Conservation (phyloP, 768 basidiomycete genomes). For the Saitozyma sp. region DNA sequence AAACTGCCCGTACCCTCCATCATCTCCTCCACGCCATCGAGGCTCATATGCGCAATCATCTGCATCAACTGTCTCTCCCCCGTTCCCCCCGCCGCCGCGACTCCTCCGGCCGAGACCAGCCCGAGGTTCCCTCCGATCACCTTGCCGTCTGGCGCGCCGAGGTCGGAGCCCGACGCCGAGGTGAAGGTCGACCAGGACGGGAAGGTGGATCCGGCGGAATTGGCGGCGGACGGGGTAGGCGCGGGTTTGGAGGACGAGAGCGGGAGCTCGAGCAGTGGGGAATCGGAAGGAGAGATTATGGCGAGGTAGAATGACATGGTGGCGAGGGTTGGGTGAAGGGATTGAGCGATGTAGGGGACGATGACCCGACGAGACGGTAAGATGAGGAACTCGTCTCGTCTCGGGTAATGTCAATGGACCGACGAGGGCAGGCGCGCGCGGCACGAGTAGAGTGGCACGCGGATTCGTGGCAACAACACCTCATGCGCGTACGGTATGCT, state of each 20-base stretch:
- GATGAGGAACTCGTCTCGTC: too few relatives aligned
- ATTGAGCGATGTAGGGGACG: too few relatives aligned
- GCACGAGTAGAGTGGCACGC: too few relatives aligned
- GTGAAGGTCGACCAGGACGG: conserved; percentile 52
- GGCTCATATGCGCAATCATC: conserved; percentile 96
- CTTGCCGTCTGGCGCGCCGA: conserved; percentile 2
- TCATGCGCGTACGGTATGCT: too few relatives aligned
- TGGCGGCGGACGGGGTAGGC: conserved; percentile 28
- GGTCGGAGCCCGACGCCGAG: conserved; percentile 23
- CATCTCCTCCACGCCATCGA: conserved; percentile 92
- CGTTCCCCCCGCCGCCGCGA: conserved; percentile 56
- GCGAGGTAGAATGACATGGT: conserved; percentile 55
- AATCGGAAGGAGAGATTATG: conserved; percentile 55
- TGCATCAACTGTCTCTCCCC: conserved; percentile 86
- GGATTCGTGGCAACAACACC: too few relatives aligned
- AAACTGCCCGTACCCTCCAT: conserved; percentile 55
- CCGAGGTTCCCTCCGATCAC: conserved; percentile 16
- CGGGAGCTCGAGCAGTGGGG: conserved; percentile 54
- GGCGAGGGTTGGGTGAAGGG: too few relatives aligned
- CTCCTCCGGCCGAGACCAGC: conserved; percentile 9
- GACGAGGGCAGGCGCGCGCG: too few relatives aligned
- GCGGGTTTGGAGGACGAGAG: conserved; percentile 47
- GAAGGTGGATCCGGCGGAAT: conserved; percentile 25
- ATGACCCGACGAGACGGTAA: too few relatives aligned
- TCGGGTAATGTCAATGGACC: too few relatives aligned